Evolutionary conservation across 2,329 filamentous ascomycete genomes (phyloP).

Genomic region (Mariannaea sp.): DNA sequence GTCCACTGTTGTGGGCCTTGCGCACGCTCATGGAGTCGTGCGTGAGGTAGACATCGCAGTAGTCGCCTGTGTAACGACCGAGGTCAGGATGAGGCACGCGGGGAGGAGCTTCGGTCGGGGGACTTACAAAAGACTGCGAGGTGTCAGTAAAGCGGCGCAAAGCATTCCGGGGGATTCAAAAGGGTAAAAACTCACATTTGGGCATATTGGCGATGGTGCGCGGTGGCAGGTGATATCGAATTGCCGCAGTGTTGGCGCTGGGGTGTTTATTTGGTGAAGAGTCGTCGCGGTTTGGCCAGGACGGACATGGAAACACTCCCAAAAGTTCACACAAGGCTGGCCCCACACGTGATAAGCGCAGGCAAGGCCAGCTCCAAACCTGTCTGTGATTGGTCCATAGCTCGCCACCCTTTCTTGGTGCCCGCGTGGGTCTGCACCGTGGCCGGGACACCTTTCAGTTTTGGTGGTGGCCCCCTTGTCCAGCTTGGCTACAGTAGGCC

Average conservation of each 20-base stretch:
- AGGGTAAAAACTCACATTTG: slow-evolving; percentile 71
- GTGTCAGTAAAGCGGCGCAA: slow-evolving; percentile 43
- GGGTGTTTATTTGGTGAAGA: no score
- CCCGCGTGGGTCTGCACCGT: slow-evolving; percentile 32
- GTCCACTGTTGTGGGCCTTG: slow-evolving; percentile 95
- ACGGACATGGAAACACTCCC: slow-evolving; percentile 25
- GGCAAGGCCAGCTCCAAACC: slow-evolving; percentile 33
- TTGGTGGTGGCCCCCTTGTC: slow-evolving; percentile 27
- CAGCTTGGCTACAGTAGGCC: no score
- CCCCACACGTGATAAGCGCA: slow-evolving; percentile 38
- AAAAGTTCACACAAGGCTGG: slow-evolving; percentile 38
- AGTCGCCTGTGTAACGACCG: slow-evolving; percentile 67
- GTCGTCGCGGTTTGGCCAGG: no score
- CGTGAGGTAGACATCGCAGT: slow-evolving; percentile 99
- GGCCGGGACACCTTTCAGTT: slow-evolving; percentile 42
- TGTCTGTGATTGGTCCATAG: slow-evolving; percentile 25
- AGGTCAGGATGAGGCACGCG: slow-evolving; percentile 29
- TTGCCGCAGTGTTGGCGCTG: slow-evolving; percentile 18
- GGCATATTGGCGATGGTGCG: slow-evolving; percentile 67
- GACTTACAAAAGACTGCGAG: slow-evolving; percentile 34
- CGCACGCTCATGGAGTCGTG: slow-evolving; percentile 99
- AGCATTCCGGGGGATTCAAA: slow-evolving; percentile 14
- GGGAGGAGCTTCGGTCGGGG: slow-evolving; percentile 8
- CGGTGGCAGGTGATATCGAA: slow-evolving; percentile 17
- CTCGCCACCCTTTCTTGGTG: slow-evolving; percentile 5